Evolutionary conservation across 306 rosid species (phyloP).

Genomic region (Quercus gilva): DNA sequence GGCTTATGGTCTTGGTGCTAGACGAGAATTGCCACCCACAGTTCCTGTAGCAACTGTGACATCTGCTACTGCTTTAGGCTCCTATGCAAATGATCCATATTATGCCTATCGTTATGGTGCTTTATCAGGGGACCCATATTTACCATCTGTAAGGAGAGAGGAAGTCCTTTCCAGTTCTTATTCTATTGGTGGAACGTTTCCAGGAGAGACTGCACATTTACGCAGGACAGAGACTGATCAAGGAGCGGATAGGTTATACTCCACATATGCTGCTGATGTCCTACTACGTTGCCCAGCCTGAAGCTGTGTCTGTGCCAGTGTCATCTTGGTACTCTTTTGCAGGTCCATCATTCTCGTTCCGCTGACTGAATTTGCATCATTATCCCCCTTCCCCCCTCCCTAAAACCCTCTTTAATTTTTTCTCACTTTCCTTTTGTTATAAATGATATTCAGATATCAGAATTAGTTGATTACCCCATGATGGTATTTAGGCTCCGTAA

Average conservation of each 20-base stretch:
- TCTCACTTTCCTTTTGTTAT: background rate
- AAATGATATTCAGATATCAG: background rate
- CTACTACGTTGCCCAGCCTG: conserved; percentile 30
- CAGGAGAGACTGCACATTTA: conserved; percentile 37
- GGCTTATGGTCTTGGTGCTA: conserved; percentile 32
- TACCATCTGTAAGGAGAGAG: no score
- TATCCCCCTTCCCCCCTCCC: background rate
- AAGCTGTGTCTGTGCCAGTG: conserved; percentile 40
- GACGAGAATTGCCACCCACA: conserved; percentile 37
- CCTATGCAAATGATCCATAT: conserved; percentile 18
- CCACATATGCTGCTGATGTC: conserved; percentile 49
- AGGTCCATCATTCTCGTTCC: conserved; percentile 50
- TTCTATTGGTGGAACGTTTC: no score
- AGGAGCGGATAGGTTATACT: conserved; percentile 40
- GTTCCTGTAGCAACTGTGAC: conserved; percentile 1
- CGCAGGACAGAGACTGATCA: conserved; percentile 41
- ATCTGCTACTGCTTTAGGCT: conserved; percentile 19
- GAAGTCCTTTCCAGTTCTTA: no score
- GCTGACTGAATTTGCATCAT: conserved; percentile 24
- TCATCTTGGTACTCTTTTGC: conserved; percentile 69
- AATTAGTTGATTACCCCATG: background rate
- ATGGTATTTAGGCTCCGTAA: background rate
- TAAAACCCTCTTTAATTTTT: no score
- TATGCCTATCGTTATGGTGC: no score
- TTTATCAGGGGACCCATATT: conserved; percentile 41